A percentile compares a stretch with the other conserved stretches of the same genome.
These are phyloP conservation scores for Diaporthe vexans DNA, from an alignment of 2,329 filamentous ascomycete genomes.

Conservation along the genomic window DNA sequence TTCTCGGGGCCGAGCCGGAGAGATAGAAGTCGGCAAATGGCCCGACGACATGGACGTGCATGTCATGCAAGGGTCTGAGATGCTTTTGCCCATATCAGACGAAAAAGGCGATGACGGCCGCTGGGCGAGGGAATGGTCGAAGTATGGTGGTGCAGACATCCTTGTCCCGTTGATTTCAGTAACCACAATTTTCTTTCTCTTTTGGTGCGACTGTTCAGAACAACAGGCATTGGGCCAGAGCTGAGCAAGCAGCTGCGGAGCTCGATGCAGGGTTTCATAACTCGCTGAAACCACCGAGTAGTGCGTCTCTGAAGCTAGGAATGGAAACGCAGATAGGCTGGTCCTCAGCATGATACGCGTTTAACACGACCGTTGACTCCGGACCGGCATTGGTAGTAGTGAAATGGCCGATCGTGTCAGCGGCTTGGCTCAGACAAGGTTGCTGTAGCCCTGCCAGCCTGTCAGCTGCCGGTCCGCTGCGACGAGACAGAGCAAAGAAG, in stretches of 20 bases:
- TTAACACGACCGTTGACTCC: background rate
- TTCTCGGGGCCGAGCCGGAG: constrained; percentile 18
- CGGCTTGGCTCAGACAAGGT: constrained; percentile 38
- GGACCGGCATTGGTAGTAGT: background rate
- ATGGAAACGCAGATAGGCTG: background rate
- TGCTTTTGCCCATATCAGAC: background rate
- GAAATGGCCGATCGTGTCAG: background rate
- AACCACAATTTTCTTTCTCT: background rate
- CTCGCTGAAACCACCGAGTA: constrained; percentile 19
- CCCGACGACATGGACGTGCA: constrained; percentile 5
- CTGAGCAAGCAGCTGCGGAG: background rate
- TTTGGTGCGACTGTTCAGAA: background rate
- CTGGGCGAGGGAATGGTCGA: background rate
- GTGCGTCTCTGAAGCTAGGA: background rate
- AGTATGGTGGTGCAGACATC: background rate
- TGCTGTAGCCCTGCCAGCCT: constrained; percentile 36
- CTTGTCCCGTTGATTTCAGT: background rate
- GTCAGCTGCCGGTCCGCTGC: constrained; percentile 5
- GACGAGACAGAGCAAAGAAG: background rate
- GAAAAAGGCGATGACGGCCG: background rate
- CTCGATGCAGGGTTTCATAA: background rate
- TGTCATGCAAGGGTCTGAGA: background rate
- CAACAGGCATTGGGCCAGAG: background rate
- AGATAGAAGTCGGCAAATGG: constrained; percentile 1
- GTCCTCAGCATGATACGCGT: background rate